Base-by-base conservation (phyloP, 257 asterid genomes). In the Plectranthus barbatus region DNA sequence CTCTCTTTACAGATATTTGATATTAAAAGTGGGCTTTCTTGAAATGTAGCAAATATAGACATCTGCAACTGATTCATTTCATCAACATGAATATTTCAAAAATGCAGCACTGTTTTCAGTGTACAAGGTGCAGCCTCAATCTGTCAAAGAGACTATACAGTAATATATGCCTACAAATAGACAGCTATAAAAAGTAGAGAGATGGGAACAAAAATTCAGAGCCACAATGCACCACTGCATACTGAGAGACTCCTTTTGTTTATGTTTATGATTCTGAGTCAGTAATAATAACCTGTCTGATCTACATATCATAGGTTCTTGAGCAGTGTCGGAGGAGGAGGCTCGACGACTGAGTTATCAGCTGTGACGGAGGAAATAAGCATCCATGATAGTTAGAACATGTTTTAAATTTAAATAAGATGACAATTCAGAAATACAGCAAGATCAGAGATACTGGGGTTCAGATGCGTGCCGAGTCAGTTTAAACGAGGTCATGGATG, bases 211-310 rank as follows among this genome's bases (percentile, higher is more conserved):
- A 47, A 72, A 60, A 55, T 26, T 36, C 29, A 47, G 19, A 53
- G 69, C 66, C 68, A 51, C 64, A 50, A 23, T 10, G 19, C n/a
- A n/a, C n/a, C 49, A 23, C 66, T 72, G 48, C 24, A 17, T 42
- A 47, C 55, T 26, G 50, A 46, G 11, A 14, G 54, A 15, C 15
- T 6, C 24, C 14, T 19, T 14, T 29, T 21, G 15, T 41, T 39
- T 4, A 51, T 15, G 34, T 5, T 29, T 37, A 12, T 13, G 26
- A 40, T 34, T 31, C 64, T 36, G 7, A 18, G 59, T 49, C 12
- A 50, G 55, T 24, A 34, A 29, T 44, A 41, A 60, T 47, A n/a
- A n/a, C n/a, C n/a, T n/a, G n/a, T n/a, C n/a, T n/a, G n/a, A n/a
- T n/a, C n/a, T n/a, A n/a, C n/a, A n/a, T n/a, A n/a, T n/a, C n/a